Conservation (phyloP, 1,139 yeast genomes). For the Suhomyces maxii region DNA sequence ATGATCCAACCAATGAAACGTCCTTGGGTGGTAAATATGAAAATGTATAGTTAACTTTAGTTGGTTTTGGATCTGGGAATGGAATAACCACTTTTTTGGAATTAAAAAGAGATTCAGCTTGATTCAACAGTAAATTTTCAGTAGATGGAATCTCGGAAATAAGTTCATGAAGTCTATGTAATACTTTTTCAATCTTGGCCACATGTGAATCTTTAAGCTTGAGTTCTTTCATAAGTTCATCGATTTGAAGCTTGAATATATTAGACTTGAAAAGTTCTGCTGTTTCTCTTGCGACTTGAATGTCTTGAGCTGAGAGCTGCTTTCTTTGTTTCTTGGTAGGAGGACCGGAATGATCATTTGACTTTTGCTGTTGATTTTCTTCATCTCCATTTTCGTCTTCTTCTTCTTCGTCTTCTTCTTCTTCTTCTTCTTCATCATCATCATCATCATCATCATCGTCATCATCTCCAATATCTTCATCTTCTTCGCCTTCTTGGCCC, state of each 20-base stretch:
- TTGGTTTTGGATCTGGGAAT: conserved; percentile 87
- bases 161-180: conserved; percentile 72
- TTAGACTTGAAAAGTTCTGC: conserved; percentile 92
- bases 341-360: conserved; percentile 11
- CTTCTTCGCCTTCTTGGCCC: neutral
- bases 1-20: conserved; percentile 82
- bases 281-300: conserved; percentile 89
- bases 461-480: neutral
- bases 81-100: conserved; percentile 65
- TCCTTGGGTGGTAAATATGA: conserved; percentile 71
- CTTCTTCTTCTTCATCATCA: conserved; percentile 16
- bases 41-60: conserved; percentile 66
- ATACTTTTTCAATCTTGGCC: conserved; percentile 66
- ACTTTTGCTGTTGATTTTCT: conserved; percentile 11
- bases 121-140: conserved; percentile 49
- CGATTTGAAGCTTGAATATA: conserved; percentile 91
- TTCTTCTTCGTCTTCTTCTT: conserved; percentile 15
- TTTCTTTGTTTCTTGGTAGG: conserved; percentile 39
- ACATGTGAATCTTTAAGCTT: conserved; percentile 70
- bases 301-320: conserved; percentile 72
- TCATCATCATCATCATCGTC: conserved; percentile 11
- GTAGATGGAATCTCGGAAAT: conserved; percentile 63
- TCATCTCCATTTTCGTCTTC: conserved; percentile 16
- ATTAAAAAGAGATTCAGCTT: conserved; percentile 51
- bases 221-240: conserved; percentile 80